Conservation (phyloP, 257 asterid genomes). For the Solanum tarijense region DNA sequence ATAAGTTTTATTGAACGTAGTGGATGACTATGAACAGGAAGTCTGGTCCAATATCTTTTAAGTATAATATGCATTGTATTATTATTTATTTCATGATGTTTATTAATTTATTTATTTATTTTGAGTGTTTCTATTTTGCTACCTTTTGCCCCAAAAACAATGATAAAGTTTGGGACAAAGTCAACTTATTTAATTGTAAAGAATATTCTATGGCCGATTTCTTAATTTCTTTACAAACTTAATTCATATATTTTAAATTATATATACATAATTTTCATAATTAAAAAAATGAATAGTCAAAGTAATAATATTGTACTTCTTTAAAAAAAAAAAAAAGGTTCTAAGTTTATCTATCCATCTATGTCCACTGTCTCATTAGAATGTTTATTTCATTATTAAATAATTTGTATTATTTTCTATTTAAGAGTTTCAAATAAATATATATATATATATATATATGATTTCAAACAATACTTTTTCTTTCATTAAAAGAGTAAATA, state of each 20-base stretch:
- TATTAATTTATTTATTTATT: too few relatives aligned
- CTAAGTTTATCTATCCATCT: not conserved
- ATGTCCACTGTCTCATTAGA: not conserved
- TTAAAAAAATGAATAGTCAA: not conserved
- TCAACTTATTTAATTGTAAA: not conserved
- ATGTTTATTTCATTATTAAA: not conserved
- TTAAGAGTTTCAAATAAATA: too few relatives aligned
- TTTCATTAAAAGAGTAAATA: too few relatives aligned
- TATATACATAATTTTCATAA: not conserved
- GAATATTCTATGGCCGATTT: not conserved
- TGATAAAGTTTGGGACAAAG: not conserved
- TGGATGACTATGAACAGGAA: not conserved
- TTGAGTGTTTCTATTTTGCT: not conserved
- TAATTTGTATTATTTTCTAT: too few relatives aligned
- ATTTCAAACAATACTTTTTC: too few relatives aligned
- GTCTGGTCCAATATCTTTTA: not conserved
- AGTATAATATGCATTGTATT: not conserved
- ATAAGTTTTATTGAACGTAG: not conserved
- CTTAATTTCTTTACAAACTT: not conserved
- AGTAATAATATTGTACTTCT: not conserved
- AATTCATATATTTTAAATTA: not conserved
- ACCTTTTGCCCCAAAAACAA: not conserved
- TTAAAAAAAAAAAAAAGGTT: not conserved
- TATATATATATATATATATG: too few relatives aligned
- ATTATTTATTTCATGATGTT: not conserved